Evolutionary conservation across 768 basidiomycete genomes (phyloP).

Genomic region (Leccinellum luteum): DNA sequence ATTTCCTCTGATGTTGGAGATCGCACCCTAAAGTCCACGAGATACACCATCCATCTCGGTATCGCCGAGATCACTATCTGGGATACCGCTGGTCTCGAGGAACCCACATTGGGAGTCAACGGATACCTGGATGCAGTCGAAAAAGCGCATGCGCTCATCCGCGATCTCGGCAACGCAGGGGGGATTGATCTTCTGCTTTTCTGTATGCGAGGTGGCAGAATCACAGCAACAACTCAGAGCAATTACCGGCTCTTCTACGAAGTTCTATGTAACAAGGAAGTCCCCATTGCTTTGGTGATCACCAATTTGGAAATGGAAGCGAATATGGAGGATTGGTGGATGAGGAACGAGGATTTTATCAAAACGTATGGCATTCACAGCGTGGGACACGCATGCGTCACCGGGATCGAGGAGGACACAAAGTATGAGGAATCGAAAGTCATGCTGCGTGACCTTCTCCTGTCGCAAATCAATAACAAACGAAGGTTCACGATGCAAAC

Average conservation of each 20-base stretch:
- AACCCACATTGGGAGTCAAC: constrained; percentile 27
- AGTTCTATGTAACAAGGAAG: constrained; percentile 36
- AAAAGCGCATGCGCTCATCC: constrained; percentile 28
- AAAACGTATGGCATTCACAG: constrained; percentile 25
- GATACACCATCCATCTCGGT: constrained; percentile 19
- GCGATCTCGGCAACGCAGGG: constrained; percentile 21
- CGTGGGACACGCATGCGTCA: constrained; percentile 41
- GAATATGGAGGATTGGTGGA: constrained; percentile 38
- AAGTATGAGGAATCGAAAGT: constrained; percentile 36
- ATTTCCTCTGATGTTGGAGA: constrained; percentile 33
- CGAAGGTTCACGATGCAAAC: constrained; percentile 24
- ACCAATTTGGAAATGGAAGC: constrained; percentile 39
- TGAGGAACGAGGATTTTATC: constrained; percentile 26
- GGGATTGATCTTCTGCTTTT: constrained; percentile 37
- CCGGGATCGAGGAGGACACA: constrained; percentile 32
- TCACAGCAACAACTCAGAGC: constrained; percentile 28
- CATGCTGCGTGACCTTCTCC: constrained; percentile 21
- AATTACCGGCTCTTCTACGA: constrained; percentile 42
- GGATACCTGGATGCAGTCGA: constrained; percentile 29
- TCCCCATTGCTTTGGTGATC: constrained; percentile 40
- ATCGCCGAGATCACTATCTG: constrained; percentile 19
- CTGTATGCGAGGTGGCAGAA: constrained; percentile 35
- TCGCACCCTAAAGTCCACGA: constrained; percentile 32
- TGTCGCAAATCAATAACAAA: constrained; percentile 8
- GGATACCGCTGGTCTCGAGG: constrained; percentile 33